These are phyloP conservation scores for Rhynchospora pubera DNA, from an alignment of 176 grass and related monocot genomes.

Conservation along the genomic window DNA sequence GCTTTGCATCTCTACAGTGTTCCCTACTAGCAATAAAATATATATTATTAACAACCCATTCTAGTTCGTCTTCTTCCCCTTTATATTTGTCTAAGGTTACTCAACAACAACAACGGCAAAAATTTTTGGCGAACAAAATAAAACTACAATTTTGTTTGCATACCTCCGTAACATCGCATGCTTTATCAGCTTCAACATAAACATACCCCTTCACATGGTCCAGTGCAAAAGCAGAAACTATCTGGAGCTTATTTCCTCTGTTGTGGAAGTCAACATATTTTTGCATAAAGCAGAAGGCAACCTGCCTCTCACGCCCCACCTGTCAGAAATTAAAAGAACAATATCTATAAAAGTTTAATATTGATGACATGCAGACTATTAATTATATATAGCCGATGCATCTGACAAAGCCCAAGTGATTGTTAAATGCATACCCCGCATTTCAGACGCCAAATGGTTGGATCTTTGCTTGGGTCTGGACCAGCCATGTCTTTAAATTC, in stretches of 20 bases:
- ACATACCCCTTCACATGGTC: slow-evolving; percentile 93
- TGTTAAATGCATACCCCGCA: slow-evolving; percentile 59
- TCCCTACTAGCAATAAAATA: slow-evolving; percentile 8
- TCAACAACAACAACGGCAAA: background rate
- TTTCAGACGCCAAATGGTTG: slow-evolving; percentile 80
- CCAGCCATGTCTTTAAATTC: slow-evolving; percentile 36
- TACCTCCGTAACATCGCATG: slow-evolving; percentile 86
- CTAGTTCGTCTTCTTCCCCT: background rate
- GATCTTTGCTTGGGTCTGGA: slow-evolving; percentile 45
- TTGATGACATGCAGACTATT: background rate
- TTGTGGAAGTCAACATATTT: slow-evolving; percentile 70
- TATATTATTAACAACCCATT: background rate
- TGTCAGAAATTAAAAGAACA: slow-evolving; percentile 35
- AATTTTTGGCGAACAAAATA: background rate
- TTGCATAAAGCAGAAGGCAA: slow-evolving; percentile 94
- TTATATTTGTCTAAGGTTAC: background rate
- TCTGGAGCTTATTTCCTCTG: slow-evolving; percentile 66
- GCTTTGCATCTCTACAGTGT: background rate
- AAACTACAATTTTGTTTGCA: background rate
- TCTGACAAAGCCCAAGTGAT: background rate
- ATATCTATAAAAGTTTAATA: slow-evolving; percentile 5
- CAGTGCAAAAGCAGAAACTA: slow-evolving; percentile 76
- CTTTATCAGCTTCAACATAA: slow-evolving; percentile 96
- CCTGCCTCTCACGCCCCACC: slow-evolving; percentile 77
- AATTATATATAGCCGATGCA: background rate